Conservation (phyloP, 768 basidiomycete species). For the Mycena floridula region DNA sequence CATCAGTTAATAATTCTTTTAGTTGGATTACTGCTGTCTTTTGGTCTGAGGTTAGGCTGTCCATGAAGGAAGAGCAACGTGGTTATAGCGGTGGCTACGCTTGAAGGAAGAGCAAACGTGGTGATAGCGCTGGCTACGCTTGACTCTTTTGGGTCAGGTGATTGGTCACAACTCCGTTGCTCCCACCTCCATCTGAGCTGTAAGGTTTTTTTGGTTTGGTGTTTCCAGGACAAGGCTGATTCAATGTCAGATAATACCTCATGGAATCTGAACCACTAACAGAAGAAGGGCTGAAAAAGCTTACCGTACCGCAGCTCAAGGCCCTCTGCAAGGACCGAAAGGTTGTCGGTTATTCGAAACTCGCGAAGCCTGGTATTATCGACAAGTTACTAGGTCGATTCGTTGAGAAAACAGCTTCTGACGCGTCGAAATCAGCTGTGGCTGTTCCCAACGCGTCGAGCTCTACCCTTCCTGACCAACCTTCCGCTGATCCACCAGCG, state of each 20-base stretch:
- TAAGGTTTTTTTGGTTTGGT: no score
- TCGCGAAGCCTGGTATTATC: conserved; percentile 51
- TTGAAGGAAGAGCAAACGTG: no score
- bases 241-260: background rate
- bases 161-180: no score
- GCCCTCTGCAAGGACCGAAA: conserved; percentile 59
- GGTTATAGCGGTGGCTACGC: no score
- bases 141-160: no score
- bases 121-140: no score
- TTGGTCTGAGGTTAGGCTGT: conserved; percentile 15
- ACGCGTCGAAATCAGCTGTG: background rate
- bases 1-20: conserved; percentile 52
- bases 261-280: background rate
- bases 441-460: background rate
- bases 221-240: no score
- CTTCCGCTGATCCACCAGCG: background rate
- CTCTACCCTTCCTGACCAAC: background rate
- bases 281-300: conserved; percentile 29
- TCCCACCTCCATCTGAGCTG: no score
- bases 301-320: conserved; percentile 62
- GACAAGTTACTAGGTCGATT: conserved; percentile 29
- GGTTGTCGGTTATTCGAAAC: conserved; percentile 62
- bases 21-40: conserved; percentile 37
- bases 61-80: no score
- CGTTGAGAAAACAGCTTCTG: conserved; percentile 3